A percentile compares a stretch with the other conserved stretches of the same genome.
phyloP scores from a whole-genome alignment of 2,329 filamentous ascomycete genomes.

The Scedosporium minutisporum region DNA sequence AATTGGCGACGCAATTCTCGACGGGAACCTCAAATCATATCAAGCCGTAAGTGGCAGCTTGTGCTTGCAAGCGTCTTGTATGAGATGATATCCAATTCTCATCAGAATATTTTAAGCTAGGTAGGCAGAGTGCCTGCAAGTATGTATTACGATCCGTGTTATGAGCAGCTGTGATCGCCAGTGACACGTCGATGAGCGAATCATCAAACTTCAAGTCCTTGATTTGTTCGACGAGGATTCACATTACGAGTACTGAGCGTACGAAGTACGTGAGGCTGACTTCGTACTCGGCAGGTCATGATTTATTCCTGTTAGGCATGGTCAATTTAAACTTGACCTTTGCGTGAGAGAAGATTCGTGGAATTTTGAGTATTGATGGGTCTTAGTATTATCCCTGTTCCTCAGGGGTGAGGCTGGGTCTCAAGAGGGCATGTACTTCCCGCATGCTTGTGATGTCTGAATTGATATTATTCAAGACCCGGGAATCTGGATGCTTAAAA shows the following conservation, averaged over 20 bases:
- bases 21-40: background rate
- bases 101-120: background rate
- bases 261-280: no score
- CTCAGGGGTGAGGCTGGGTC: no score
- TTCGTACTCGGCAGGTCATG: background rate
- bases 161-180: background rate
- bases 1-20: background rate
- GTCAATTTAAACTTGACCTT: no score
- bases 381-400: background rate
- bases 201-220: background rate
- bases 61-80: no score
- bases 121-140: no score
- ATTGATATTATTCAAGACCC: no score
- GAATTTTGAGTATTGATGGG: background rate
- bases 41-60: background rate
- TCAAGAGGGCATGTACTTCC: no score
- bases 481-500: no score
- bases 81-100: no score
- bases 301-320: background rate
- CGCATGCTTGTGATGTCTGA: no score
- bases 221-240: no score
- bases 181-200: background rate
- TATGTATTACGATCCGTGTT: background rate
- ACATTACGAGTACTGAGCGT: no score
- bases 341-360: background rate